Conservation (phyloP, 352 stramenopile genomes). For the Globisporangium ultimum region DNA sequence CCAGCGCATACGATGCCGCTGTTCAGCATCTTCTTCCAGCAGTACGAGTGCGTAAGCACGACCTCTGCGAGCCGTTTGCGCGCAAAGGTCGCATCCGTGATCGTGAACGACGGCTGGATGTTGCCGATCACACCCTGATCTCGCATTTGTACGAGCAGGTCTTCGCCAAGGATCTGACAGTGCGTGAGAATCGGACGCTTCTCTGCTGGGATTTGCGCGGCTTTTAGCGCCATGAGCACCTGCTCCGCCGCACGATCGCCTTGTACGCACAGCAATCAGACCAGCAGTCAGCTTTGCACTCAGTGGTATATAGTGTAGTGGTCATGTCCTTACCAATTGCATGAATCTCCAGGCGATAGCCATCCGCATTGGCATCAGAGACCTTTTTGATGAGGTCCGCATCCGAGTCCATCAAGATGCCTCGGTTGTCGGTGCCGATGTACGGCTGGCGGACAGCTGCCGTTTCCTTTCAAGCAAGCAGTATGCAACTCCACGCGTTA, state of each 20-base stretch:
- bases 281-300: slow-evolving; percentile 4
- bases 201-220: slow-evolving; percentile 36
- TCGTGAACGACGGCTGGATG: slow-evolving; percentile 87
- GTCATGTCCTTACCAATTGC: slow-evolving; percentile 62
- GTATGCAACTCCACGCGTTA: too few relatives aligned
- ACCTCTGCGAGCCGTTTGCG: slow-evolving; percentile 63
- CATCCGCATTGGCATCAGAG: slow-evolving; percentile 37
- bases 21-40: slow-evolving; percentile 83
- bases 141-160: slow-evolving; percentile 71
- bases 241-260: slow-evolving; percentile 69
- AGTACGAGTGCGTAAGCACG: slow-evolving; percentile 71
- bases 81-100: slow-evolving; percentile 82
- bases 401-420: slow-evolving; percentile 83
- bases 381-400: slow-evolving; percentile 66
- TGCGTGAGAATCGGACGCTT: slow-evolving; percentile 88
- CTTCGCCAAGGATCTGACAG: slow-evolving; percentile 81
- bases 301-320: too few relatives aligned
- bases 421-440: slow-evolving; percentile 55
- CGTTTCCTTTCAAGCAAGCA: slow-evolving; percentile 51
- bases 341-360: slow-evolving; percentile 86
- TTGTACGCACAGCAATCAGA: slow-evolving; percentile 6
- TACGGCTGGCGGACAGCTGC: slow-evolving; percentile 74
- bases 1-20: slow-evolving; percentile 73
- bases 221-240: slow-evolving; percentile 63
- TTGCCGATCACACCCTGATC: slow-evolving; percentile 79